Evolutionary conservation across 805 yeast genomes (phyloP).

Genomic region (Henningerozyma blattae): DNA sequence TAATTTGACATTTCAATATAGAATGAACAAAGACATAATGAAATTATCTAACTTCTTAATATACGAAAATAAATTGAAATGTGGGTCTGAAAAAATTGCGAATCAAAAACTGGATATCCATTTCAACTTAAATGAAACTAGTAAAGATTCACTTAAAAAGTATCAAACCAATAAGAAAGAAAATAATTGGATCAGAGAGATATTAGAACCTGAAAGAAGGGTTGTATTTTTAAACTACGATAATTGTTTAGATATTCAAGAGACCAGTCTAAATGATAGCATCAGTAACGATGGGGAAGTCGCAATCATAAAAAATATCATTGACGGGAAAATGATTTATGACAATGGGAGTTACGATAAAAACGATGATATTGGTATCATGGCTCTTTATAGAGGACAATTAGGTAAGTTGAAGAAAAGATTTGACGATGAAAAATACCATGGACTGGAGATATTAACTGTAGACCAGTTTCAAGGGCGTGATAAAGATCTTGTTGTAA

Average conservation of each 20-base stretch:
- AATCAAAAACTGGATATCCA: constrained; percentile 44
- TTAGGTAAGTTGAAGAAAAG: constrained; percentile 33
- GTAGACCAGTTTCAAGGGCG: constrained; percentile 96
- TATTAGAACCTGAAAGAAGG: constrained; percentile 40
- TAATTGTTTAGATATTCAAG: constrained; percentile 31
- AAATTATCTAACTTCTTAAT: constrained; percentile 65
- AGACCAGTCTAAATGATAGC: constrained; percentile 57
- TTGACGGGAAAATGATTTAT: background rate
- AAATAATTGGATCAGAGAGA: constrained; percentile 5
- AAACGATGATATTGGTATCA: constrained; percentile 60
- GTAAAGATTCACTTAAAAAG: too few species aligned
- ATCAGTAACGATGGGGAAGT: constrained; percentile 69
- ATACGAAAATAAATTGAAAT: constrained; percentile 61
- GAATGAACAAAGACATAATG: constrained; percentile 91
- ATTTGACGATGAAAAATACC: constrained; percentile 14
- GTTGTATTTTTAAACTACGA: constrained; percentile 83
- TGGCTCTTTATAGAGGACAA: constrained; percentile 84
- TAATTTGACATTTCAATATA: constrained; percentile 70
- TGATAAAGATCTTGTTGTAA: constrained; percentile 83
- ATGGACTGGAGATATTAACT: constrained; percentile 65
- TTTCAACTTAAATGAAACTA: background rate
- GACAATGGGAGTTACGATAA: constrained; percentile 17
- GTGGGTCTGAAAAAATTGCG: constrained; percentile 61
- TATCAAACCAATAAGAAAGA: constrained; percentile 9
- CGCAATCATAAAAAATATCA: constrained; percentile 37